These are phyloP conservation scores for Didymella arachidicola DNA, from an alignment of 2,329 filamentous ascomycete genomes.

Conservation along the genomic window DNA sequence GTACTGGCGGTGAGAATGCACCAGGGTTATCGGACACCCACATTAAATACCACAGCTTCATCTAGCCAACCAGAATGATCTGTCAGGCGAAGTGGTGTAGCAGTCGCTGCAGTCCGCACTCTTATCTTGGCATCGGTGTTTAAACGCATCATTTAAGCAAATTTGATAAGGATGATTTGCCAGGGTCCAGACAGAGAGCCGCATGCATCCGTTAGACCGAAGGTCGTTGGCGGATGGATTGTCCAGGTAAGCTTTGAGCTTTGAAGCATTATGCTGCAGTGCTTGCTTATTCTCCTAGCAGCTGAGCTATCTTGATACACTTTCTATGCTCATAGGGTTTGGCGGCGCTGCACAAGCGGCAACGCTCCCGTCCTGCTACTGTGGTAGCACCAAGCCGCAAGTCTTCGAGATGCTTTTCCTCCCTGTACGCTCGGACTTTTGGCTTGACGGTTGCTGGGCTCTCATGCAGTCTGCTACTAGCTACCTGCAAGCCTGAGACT, in stretches of 20 bases:
- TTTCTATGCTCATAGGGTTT: neutral
- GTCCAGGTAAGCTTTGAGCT: neutral
- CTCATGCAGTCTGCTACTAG: constrained; percentile 10
- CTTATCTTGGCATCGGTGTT: constrained; percentile 1
- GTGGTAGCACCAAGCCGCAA: neutral
- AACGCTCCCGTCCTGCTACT: neutral
- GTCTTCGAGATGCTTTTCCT: constrained; percentile 1
- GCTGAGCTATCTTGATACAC: neutral
- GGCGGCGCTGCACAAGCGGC: neutral
- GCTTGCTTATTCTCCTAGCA: neutral
- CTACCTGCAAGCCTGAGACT: neutral
- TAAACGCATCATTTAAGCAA: neutral
- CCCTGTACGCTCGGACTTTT: neutral
- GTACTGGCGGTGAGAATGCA: constrained; percentile 12
- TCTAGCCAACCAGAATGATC: neutral
- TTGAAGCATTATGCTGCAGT: neutral
- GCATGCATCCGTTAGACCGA: neutral
- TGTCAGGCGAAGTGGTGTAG: neutral
- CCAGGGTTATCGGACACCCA: neutral
- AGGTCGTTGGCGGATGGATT: neutral
- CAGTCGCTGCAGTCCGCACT: neutral
- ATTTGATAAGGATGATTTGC: neutral
- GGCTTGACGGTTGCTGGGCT: constrained; percentile 8
- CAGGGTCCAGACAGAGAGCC: neutral
- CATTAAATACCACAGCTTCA: neutral